Evolutionary conservation across 2,329 filamentous ascomycete species (phyloP).

Genomic region (Hymenoscyphus repandus): DNA sequence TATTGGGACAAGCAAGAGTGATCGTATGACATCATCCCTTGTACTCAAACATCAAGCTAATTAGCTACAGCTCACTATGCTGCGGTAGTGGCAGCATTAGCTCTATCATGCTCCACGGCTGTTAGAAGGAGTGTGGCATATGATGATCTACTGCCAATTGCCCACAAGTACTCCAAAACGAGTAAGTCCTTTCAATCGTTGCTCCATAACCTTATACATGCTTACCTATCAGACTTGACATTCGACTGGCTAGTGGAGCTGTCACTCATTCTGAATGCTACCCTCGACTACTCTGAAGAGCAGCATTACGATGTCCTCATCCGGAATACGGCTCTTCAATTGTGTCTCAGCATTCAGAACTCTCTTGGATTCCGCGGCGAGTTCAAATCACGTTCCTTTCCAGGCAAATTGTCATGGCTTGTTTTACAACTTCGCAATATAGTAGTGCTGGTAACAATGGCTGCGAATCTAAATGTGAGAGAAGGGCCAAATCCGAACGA

Average conservation of each 20-base stretch:
- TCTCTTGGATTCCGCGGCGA: slow-evolving; percentile 69
- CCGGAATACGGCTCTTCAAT: slow-evolving; percentile 65
- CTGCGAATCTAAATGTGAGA: slow-evolving; percentile 43
- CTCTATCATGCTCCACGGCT: slow-evolving; percentile 44
- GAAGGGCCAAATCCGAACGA: slow-evolving; percentile 48
- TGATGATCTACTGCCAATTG: slow-evolving; percentile 68
- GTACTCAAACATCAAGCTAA: slow-evolving; percentile 16
- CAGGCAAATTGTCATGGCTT: slow-evolving; percentile 70
- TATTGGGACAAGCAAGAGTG: slow-evolving; percentile 42
- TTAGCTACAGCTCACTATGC: slow-evolving; percentile 43
- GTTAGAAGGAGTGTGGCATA: slow-evolving; percentile 46
- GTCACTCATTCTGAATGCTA: slow-evolving; percentile 63
- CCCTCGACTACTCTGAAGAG: slow-evolving; percentile 79
- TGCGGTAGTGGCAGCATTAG: slow-evolving; percentile 57
- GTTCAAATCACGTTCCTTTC: slow-evolving; percentile 54
- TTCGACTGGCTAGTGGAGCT: slow-evolving; percentile 61
- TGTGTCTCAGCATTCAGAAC: slow-evolving; percentile 73
- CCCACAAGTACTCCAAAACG: slow-evolving; percentile 33
- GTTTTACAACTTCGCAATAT: slow-evolving; percentile 71
- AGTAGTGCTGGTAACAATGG: slow-evolving; percentile 59
- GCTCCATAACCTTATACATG: background rate
- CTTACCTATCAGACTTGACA: slow-evolving; percentile 46
- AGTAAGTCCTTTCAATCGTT: slow-evolving; percentile 18
- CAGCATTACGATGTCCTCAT: slow-evolving; percentile 66
- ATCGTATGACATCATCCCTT: slow-evolving; percentile 37